Evolutionary conservation across 2,329 filamentous ascomycete genomes (phyloP), one percentile per base, ranked within the genome.

Genomic region (Ophidiomyces ophidiicola): DNA sequence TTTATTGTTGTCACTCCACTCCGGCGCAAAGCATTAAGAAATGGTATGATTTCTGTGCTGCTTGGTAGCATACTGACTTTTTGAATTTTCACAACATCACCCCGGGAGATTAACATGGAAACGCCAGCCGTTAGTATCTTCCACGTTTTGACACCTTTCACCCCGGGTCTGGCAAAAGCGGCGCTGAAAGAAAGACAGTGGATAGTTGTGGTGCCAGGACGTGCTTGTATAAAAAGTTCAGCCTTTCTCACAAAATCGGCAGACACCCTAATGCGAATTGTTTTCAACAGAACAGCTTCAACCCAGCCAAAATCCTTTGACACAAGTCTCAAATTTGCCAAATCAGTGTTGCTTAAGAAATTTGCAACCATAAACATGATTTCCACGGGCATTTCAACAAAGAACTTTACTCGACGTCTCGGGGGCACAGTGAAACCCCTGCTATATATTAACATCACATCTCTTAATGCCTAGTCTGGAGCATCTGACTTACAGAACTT

Each of bases 261-360:
- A 8, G 29, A 26, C 17, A 21, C 20, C 2, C 10, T 26, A n/a
- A 39, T 24, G 11, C 3, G 11, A 15, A 39, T 25, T 7, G 4
- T 24, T 3, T 20, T n/a, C 6, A 39, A 39, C 7, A 33, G 10
- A 12, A 39, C 3, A 8, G 5, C 20, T 2, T 39, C 31, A 10
- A 39, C 14, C 31, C 37, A 32, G 17, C 4, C 20, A 26, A 39
- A 39, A 8, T 33, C 29, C n/a, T 32, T 33, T 2, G 21, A 39
- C 2, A 28, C 37, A 8, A 33, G 14, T 8, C 37, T 17, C 23
- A 39, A 15, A 11, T 19, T 29, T 10, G 7, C 15, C 11, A 41
- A 19, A n/a, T 32, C 24, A n/a, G 18, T 15, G 4, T 8, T 12
- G 39, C 10, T 26, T 10, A 41, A 20, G 17, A 41, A 24, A 10